Evolutionary conservation across 2,329 filamentous ascomycete genomes (phyloP).

Genomic region (Stagonosporopsis cucurbitacearum): DNA sequence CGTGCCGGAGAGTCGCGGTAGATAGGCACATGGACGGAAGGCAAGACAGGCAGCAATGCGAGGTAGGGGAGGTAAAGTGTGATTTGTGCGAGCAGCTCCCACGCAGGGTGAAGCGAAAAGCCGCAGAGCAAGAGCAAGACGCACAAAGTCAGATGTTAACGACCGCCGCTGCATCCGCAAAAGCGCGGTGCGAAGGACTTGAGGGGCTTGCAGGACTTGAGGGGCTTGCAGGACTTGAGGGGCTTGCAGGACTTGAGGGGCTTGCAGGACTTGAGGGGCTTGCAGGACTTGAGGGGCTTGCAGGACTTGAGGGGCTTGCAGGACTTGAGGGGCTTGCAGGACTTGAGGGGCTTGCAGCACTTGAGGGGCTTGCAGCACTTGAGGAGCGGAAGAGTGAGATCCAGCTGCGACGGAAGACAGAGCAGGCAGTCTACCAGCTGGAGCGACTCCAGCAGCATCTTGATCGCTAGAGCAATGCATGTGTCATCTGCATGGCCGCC

Average conservation of each 20-base stretch:
- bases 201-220: too few species aligned
- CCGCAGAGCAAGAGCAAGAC: not conserved
- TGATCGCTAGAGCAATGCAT: slow-evolving; percentile 3
- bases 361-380: not conserved
- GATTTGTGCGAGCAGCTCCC: not conserved
- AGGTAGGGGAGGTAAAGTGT: slow-evolving; percentile 6
- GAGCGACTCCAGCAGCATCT: slow-evolving; percentile 5
- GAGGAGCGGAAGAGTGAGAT: slow-evolving; percentile 3
- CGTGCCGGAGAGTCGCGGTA: not conserved
- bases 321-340: too few species aligned
- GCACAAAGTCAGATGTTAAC: not conserved
- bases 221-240: too few species aligned
- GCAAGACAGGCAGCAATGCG: slow-evolving; percentile 1
- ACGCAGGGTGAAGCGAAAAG: not conserved
- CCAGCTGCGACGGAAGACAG: not conserved
- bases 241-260: too few species aligned
- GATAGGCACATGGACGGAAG: slow-evolving; percentile 6
- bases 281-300: too few species aligned
- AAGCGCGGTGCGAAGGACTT: not conserved
- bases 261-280: too few species aligned
- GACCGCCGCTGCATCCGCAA: not conserved
- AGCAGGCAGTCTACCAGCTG: slow-evolving; percentile 2
- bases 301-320: too few species aligned
- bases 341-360: not conserved
- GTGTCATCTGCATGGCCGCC: slow-evolving; percentile 1